These are phyloP conservation scores for Poa pratensis DNA, from an alignment of 176 grass and related monocot species.

Conservation along the genomic window DNA sequence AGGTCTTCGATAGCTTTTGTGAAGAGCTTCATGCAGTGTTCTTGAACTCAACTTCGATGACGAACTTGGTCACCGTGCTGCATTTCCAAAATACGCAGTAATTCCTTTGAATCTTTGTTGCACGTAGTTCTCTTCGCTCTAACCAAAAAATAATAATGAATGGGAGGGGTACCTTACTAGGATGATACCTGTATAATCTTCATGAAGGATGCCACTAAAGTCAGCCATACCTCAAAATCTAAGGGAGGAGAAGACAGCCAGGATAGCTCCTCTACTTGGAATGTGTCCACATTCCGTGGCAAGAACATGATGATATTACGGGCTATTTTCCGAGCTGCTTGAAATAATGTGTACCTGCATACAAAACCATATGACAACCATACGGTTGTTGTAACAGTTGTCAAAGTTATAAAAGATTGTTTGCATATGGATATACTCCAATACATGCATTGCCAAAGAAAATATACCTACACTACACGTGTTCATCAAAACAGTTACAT, in stretches of 20 bases:
- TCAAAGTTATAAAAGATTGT: not conserved
- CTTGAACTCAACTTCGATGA: not conserved
- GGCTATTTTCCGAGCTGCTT: constrained; percentile 63
- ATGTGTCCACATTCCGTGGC: constrained; percentile 61
- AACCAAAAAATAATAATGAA: not conserved
- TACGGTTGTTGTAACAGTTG: not conserved
- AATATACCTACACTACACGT: too few relatives aligned
- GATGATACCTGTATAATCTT: not conserved
- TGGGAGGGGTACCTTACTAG: not conserved
- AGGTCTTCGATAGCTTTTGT: not conserved
- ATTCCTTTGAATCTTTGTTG: constrained; percentile 52
- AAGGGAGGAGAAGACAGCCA: constrained; percentile 69
- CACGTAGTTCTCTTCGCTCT: constrained; percentile 60
- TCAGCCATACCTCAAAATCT: constrained; percentile 51
- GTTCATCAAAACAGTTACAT: not conserved
- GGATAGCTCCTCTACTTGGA: constrained; percentile 68
- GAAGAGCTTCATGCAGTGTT: constrained; percentile 8
- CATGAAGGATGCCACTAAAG: not conserved
- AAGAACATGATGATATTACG: constrained; percentile 70
- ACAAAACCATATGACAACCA: not conserved
- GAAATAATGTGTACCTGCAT: constrained; percentile 54
- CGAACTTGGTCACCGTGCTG: not conserved
- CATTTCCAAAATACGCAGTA: constrained; percentile 61
- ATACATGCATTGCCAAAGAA: not conserved
- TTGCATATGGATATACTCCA: not conserved